Percentiles rank a stretch among this genome's conserved stretches.
Conservation (phyloP, 2,329 filamentous ascomycete genomes). For the Orbilia oligospora region DNA sequence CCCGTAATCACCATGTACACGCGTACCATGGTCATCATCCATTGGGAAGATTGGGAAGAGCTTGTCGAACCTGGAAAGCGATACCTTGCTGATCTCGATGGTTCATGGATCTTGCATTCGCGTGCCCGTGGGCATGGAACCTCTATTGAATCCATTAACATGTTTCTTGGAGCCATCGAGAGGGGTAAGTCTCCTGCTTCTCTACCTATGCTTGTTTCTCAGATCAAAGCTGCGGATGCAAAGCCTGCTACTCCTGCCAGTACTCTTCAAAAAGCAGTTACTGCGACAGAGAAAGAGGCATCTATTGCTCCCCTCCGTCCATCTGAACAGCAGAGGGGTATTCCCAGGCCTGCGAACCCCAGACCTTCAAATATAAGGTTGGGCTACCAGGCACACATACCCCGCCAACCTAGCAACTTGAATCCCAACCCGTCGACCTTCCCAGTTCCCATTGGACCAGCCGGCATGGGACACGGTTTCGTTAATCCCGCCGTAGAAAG, state of each 20-base stretch:
- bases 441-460: background rate
- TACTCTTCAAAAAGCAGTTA: background rate
- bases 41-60: slow-evolving; percentile 58
- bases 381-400: background rate
- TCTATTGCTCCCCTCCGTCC: background rate
- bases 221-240: background rate
- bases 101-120: slow-evolving; percentile 24
- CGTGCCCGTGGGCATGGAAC: background rate
- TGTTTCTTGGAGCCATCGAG: slow-evolving; percentile 1
- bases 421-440: background rate
- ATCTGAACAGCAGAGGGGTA: background rate
- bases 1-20: slow-evolving; percentile 45
- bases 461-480: background rate
- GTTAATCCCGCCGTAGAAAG: background rate
- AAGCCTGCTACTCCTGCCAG: background rate
- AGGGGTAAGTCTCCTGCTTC: background rate
- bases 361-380: too few species aligned
- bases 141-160: background rate
- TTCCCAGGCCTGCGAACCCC: background rate
- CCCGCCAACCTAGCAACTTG: background rate
- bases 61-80: slow-evolving; percentile 34
- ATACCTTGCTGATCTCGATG: slow-evolving; percentile 55
- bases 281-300: background rate
- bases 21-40: slow-evolving; percentile 29
- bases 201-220: background rate